Evolutionary conservation across 2,329 filamentous ascomycete species (phyloP).

Genomic region (Curvularia spicifera): DNA sequence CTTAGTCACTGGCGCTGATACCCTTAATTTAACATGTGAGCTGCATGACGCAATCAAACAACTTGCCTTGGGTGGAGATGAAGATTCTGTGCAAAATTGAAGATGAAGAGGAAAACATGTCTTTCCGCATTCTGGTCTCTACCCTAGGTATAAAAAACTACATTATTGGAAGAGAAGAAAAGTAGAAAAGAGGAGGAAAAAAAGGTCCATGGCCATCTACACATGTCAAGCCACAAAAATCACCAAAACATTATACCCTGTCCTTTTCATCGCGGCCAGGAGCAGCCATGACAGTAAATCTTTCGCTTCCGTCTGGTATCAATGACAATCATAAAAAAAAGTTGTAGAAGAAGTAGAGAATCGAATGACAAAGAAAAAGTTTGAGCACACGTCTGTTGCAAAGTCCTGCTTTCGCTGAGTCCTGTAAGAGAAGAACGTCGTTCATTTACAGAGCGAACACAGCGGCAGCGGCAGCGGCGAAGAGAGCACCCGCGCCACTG

Average conservation of each 20-base stretch:
- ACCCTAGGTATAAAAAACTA: conserved; percentile 12
- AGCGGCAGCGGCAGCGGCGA: conserved; percentile 27
- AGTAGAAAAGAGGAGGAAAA: not conserved
- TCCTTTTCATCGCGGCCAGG: not conserved
- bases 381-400: not conserved
- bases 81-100: no score
- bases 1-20: not conserved
- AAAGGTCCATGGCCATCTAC: conserved; percentile 3
- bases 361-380: conserved; percentile 10
- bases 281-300: not conserved
- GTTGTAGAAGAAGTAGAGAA: not conserved
- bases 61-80: not conserved
- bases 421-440: not conserved
- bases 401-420: not conserved
- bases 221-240: conserved; percentile 6
- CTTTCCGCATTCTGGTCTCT: not conserved
- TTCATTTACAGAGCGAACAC: conserved; percentile 36
- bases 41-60: not conserved
- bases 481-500: conserved; percentile 30
- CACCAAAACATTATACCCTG: conserved; percentile 6
- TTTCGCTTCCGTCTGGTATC: conserved; percentile 28
- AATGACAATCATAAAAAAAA: conserved; percentile 14
- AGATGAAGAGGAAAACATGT: not conserved
- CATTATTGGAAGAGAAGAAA: conserved; percentile 6
- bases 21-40: not conserved